Percentiles rank a stretch among this genome's conserved stretches.
These are phyloP conservation scores for Didymella pomorum DNA, from an alignment of 2,329 filamentous ascomycete genomes.

Conservation along the genomic window DNA sequence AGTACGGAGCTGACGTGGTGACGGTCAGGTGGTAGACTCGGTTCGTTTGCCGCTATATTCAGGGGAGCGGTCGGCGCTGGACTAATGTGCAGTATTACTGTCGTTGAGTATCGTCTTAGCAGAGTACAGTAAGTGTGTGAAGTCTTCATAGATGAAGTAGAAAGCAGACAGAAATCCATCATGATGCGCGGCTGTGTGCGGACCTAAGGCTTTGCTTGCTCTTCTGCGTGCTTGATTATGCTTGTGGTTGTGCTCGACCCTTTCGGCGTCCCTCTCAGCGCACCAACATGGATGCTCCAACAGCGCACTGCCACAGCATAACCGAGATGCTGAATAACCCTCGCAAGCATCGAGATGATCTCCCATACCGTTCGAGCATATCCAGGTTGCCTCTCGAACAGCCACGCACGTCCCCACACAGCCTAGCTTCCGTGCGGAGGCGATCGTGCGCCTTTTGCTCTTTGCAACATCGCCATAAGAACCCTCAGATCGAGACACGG, in stretches of 20 bases:
- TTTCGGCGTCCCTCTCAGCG: slow-evolving; percentile 2
- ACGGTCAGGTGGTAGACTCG: slow-evolving; percentile 26
- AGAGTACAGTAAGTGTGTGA: slow-evolving; percentile 10
- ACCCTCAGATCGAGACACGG: too few relatives aligned
- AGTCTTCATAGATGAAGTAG: background rate
- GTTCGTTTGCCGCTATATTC: slow-evolving; percentile 25
- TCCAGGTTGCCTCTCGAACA: background rate
- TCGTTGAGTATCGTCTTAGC: slow-evolving; percentile 31
- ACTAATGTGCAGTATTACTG: slow-evolving; percentile 42
- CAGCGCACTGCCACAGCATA: background rate
- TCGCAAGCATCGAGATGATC: background rate
- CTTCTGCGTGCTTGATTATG: slow-evolving; percentile 8
- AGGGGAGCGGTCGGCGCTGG: slow-evolving; percentile 29
- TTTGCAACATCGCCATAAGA: background rate
- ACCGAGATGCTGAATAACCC: background rate
- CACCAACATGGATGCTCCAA: background rate
- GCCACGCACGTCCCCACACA: background rate
- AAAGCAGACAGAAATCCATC: background rate
- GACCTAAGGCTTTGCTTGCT: slow-evolving; percentile 1
- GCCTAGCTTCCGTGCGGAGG: background rate
- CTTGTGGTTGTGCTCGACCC: slow-evolving; percentile 6
- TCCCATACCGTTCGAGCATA: background rate
- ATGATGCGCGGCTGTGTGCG: background rate
- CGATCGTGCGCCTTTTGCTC: background rate
- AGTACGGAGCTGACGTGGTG: slow-evolving; percentile 21